These are phyloP conservation scores for Ottelia alismoides DNA, from an alignment of 106 monocot species.

Conservation along the genomic window DNA sequence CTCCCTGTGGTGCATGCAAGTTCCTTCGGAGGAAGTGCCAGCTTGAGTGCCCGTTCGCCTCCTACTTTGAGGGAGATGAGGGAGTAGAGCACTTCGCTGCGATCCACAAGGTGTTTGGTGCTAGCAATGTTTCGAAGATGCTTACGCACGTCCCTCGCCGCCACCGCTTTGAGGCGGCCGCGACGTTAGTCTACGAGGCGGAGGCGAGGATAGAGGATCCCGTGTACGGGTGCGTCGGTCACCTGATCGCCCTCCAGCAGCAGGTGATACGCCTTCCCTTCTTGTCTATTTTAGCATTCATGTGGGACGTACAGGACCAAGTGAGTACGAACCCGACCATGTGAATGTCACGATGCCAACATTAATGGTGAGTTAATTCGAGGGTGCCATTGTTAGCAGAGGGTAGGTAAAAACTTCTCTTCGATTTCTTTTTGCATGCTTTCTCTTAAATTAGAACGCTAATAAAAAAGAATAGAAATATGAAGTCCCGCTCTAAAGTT, in stretches of 20 bases:
- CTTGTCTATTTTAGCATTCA: too few relatives aligned
- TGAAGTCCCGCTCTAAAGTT: too few relatives aligned
- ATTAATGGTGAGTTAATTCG: too few relatives aligned
- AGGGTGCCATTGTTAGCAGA: too few relatives aligned
- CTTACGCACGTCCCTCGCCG: slow-evolving; percentile 28
- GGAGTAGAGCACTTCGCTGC: slow-evolving; percentile 44
- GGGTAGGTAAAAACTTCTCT: too few relatives aligned
- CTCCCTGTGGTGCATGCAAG: slow-evolving; percentile 80
- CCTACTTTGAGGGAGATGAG: slow-evolving; percentile 53
- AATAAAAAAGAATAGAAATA: too few relatives aligned
- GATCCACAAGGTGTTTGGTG: slow-evolving; percentile 66
- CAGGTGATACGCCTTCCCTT: too few relatives aligned
- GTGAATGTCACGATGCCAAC: too few relatives aligned
- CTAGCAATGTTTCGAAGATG: slow-evolving; percentile 70
- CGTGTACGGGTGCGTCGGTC: slow-evolving; percentile 65
- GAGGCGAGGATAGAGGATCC: slow-evolving; percentile 56
- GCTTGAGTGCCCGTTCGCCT: slow-evolving; percentile 53
- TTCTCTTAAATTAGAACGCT: too few relatives aligned
- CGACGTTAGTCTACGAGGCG: slow-evolving; percentile 55
- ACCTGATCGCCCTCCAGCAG: slow-evolving; percentile 59
- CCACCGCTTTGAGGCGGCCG: slow-evolving; percentile 51
- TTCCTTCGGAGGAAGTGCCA: slow-evolving; percentile 51
- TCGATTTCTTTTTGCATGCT: too few relatives aligned
- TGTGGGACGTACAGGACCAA: too few relatives aligned
- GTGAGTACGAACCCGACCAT: too few relatives aligned